Percentiles rank a stretch among this genome's conserved stretches.
phyloP scores from a whole-genome alignment of 2,329 filamentous ascomycete species.

The Sporothrix luriei region DNA sequence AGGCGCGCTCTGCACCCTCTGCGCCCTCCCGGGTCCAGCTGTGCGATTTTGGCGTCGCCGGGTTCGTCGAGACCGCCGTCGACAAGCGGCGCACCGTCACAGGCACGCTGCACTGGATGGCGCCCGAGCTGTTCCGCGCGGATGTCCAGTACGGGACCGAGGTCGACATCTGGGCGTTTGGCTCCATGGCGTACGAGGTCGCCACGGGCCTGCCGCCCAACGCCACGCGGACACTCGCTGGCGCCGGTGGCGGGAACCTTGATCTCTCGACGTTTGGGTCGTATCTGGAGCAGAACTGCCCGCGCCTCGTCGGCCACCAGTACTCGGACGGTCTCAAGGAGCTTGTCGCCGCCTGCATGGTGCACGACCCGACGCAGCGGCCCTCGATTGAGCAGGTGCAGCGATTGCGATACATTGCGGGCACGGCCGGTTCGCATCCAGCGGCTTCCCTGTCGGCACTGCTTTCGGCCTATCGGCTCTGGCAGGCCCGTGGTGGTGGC shows the following conservation, averaged over 20 bases:
- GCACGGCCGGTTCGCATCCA: not conserved
- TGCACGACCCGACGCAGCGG: constrained; percentile 39
- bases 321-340: constrained; percentile 70
- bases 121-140: constrained; percentile 58
- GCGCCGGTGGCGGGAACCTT: not conserved
- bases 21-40: constrained; percentile 76
- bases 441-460: not conserved
- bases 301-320: constrained; percentile 69
- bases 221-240: constrained; percentile 51
- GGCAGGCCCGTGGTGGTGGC: constrained; percentile 12
- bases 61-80: constrained; percentile 71
- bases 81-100: constrained; percentile 80
- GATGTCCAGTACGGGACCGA: constrained; percentile 3
- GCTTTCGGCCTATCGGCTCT: constrained; percentile 5
- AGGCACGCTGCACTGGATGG: constrained; percentile 82
- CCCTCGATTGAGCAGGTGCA: constrained; percentile 5
- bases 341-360: constrained; percentile 72
- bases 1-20: too few relatives aligned
- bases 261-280: constrained; percentile 41
- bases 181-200: constrained; percentile 78
- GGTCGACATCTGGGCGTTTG: constrained; percentile 84
- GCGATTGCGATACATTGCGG: not conserved
- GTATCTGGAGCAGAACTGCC: constrained; percentile 62
- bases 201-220: constrained; percentile 76
- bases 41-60: constrained; percentile 82